Evolutionary conservation across 192 early-diverging fungal genomes (phyloP).

Genomic region (Oehlia diaphana): DNA sequence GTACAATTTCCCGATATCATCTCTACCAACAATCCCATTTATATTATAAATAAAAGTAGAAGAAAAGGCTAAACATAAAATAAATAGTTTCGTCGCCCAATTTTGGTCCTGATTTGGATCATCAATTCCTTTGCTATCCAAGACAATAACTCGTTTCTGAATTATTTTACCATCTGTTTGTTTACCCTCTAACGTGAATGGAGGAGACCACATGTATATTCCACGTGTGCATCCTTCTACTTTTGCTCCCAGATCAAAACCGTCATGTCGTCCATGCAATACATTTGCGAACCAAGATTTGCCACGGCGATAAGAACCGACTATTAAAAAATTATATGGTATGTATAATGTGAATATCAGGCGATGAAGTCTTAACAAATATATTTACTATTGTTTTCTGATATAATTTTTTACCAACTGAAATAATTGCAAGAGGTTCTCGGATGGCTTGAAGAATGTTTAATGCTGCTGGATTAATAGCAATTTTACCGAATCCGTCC

Average conservation of each 20-base stretch:
- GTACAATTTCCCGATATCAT: conserved; percentile 20
- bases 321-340: neutral
- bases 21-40: conserved; percentile 12
- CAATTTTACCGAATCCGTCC: neutral
- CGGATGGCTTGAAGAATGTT: conserved; percentile 1
- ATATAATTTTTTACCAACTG: neutral
- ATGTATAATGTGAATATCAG: too few species aligned
- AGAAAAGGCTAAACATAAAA: conserved; percentile 20
- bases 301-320: conserved; percentile 17
- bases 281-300: too few species aligned
- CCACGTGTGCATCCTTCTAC: conserved; percentile 15
- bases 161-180: neutral
- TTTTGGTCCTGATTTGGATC: conserved; percentile 23
- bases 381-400: too few species aligned
- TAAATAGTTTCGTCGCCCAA: conserved; percentile 22
- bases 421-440: conserved; percentile 11
- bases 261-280: conserved; percentile 18
- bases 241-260: too few species aligned
- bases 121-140: conserved; percentile 22
- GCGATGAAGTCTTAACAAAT: too few species aligned
- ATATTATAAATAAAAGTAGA: conserved; percentile 28
- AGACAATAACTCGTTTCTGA: conserved; percentile 13
- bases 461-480: neutral
- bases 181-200: neutral
- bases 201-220: conserved; percentile 23